Base-by-base conservation (phyloP, 148 eudicot species). In the Vaccinium vitisidaea region DNA sequence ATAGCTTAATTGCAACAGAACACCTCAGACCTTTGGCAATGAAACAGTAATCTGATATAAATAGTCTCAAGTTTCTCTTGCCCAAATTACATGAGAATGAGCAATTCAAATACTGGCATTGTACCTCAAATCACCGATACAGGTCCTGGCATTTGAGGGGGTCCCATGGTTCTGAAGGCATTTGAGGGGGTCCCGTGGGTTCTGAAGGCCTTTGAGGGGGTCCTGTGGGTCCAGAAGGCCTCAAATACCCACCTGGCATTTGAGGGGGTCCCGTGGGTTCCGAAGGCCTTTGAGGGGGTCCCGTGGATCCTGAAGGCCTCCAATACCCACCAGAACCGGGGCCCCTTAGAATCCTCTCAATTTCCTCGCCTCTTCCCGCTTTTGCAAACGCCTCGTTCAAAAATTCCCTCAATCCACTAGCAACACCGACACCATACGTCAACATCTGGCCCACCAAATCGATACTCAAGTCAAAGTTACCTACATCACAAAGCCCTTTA, bases 351-450 rank as follows among this genome's bases (percentile, higher is more conserved):
- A 96, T 89, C 86, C 91, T 92, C 25, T 86, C 90, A 87, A 96
- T 79, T 71, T 96, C 99, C 84, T 92, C 98, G 56, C 92, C 99
- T 75, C 95, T 90, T 21, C 92, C 95, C 49, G 74, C 90, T 55
- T 90, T 93, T 82, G 86, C 91, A 90, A 96, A 84, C 55, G 90
- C 94, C 54, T 90, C 95, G 48, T 86, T 90, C 13, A 94, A 91
- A 83, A 94, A 92, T 81, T 93, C 94, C 81, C 92, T 89, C 90
- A 96, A 90, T 75, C 93, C 97, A n/a, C 88, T 90, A 48, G 92
- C 88, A 54, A 96, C 92, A 65, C 95, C 99, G 88, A 86, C 87
- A 30, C 91, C 97, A 63, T 92, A 98, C 81, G 94, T 96, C 79
- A 96, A 87, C 88, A 96, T 90, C 30, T 86, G 86, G 67, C 89